These are phyloP conservation scores for Pisolithus thermaeus DNA, from an alignment of 1,284 basidiomycete species.

Conservation along the genomic window DNA sequence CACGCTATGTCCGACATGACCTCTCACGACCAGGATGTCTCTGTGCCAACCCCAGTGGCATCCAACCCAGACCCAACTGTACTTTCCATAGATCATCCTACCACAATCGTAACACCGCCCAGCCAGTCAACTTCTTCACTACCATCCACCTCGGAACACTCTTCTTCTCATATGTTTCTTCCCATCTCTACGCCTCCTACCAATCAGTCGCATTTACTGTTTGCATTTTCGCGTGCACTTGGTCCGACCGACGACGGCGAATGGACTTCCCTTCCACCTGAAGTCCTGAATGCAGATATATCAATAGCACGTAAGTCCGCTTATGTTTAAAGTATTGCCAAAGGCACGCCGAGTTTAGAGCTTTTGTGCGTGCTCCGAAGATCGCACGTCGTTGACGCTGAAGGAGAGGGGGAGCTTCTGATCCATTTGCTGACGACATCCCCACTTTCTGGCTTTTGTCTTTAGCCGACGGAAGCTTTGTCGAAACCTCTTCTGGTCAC, in stretches of 20 bases:
- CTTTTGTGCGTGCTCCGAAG: background rate
- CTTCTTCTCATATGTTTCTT: slow-evolving; percentile 34
- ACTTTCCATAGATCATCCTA: slow-evolving; percentile 23
- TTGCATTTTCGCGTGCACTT: slow-evolving; percentile 36
- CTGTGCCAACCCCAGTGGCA: slow-evolving; percentile 6
- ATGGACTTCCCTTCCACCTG: slow-evolving; percentile 34
- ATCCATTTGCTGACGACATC: slow-evolving; percentile 4
- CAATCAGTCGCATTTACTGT: slow-evolving; percentile 38
- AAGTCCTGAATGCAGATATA: slow-evolving; percentile 54
- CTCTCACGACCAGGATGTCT: slow-evolving; percentile 18
- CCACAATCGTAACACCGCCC: slow-evolving; percentile 18
- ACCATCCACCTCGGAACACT: slow-evolving; percentile 17
- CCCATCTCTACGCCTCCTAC: slow-evolving; percentile 40
- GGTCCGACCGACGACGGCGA: slow-evolving; percentile 21
- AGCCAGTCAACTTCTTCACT: slow-evolving; percentile 19
- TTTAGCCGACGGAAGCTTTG: slow-evolving; percentile 65
- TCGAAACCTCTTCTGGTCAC: slow-evolving; percentile 69
- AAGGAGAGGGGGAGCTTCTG: background rate
- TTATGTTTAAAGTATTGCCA: slow-evolving; percentile 6
- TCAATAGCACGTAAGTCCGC: slow-evolving; percentile 52
- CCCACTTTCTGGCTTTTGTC: slow-evolving; percentile 1
- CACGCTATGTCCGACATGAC: slow-evolving; percentile 20
- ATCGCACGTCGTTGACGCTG: too few relatives aligned
- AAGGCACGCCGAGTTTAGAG: background rate
- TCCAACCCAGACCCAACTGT: slow-evolving; percentile 19